Evolutionary conservation across 208 protist species (phyloP).

Genomic region (Wallacemonas sp.): DNA sequence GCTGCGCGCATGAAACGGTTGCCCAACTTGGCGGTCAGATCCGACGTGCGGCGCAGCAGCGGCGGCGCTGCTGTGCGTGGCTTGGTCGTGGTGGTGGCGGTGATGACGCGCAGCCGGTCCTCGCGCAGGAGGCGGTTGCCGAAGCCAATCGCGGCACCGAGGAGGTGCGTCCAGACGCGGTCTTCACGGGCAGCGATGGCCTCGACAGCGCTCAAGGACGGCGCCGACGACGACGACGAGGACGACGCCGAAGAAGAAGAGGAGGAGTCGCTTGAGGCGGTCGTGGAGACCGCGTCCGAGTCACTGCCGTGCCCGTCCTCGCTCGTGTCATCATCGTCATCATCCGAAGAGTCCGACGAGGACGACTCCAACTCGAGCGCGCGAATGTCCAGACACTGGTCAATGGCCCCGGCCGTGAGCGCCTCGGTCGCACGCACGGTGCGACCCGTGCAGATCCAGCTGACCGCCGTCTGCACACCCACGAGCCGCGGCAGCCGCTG

Average conservation of each 20-base stretch:
- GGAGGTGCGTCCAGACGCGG: conserved; percentile 6
- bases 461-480: conserved; percentile 22
- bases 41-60: conserved; percentile 11
- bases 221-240: not conserved
- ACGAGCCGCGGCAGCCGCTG: conserved; percentile 41
- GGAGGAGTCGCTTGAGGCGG: not conserved
- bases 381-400: conserved; percentile 17
- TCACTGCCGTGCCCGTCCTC: not conserved
- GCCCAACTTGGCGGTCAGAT: conserved; percentile 3
- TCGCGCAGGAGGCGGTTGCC: conserved; percentile 10
- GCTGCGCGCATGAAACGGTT: not conserved
- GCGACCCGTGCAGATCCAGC: conserved; percentile 24
- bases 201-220: not conserved
- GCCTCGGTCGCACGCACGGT: conserved; percentile 27
- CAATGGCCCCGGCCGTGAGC: conserved; percentile 26
- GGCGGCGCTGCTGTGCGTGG: no score
- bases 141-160: conserved; percentile 16
- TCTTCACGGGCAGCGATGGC: not conserved
- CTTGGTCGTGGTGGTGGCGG: not conserved
- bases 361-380: not conserved
- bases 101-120: conserved; percentile 12
- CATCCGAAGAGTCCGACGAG: not conserved
- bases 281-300: no score
- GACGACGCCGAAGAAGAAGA: conserved; percentile 7
- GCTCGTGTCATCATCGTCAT: conserved; percentile 7